These are phyloP conservation scores for Pseudoperonospora humuli DNA, from an alignment of 352 stramenopile genomes.

Conservation along the genomic window DNA sequence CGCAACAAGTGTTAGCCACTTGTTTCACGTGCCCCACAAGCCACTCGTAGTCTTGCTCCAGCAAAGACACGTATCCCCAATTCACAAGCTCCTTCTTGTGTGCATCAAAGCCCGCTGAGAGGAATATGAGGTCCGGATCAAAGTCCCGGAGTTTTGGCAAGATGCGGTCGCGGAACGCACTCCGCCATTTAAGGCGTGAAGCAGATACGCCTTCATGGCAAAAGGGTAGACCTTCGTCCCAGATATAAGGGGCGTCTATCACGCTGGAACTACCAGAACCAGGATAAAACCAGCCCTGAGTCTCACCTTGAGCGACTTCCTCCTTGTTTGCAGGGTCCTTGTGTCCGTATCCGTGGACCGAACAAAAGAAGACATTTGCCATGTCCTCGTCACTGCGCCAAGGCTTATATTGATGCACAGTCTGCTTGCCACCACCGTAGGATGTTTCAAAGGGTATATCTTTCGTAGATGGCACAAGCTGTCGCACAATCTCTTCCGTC, in stretches of 20 bases:
- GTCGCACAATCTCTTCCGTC: constrained; percentile 93
- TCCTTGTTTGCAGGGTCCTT: constrained; percentile 60
- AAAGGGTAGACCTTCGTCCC: constrained; percentile 55
- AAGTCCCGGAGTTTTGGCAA: constrained; percentile 52
- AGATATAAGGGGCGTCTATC: constrained; percentile 42
- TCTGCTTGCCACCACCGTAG: constrained; percentile 84
- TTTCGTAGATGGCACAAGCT: constrained; percentile 85
- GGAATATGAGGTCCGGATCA: constrained; percentile 70
- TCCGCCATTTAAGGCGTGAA: constrained; percentile 67
- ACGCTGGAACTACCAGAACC: constrained; percentile 45
- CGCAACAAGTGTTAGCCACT: constrained; percentile 60
- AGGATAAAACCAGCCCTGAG: constrained; percentile 75
- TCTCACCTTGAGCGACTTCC: constrained; percentile 16
- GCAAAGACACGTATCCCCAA: constrained; percentile 63
- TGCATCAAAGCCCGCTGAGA: constrained; percentile 75
- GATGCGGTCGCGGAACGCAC: constrained; percentile 61
- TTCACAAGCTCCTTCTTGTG: constrained; percentile 78
- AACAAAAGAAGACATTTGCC: constrained; percentile 95
- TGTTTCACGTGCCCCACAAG: constrained; percentile 66
- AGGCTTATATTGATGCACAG: constrained; percentile 88
- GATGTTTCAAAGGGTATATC: constrained; percentile 82
- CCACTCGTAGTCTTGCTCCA: constrained; percentile 85
- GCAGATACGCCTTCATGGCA: constrained; percentile 42
- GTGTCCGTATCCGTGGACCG: constrained; percentile 68
- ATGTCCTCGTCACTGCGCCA: constrained; percentile 93